phyloP scores from a whole-genome alignment of 2,329 filamentous ascomycete genomes.

The Ophiostoma quercus region DNA sequence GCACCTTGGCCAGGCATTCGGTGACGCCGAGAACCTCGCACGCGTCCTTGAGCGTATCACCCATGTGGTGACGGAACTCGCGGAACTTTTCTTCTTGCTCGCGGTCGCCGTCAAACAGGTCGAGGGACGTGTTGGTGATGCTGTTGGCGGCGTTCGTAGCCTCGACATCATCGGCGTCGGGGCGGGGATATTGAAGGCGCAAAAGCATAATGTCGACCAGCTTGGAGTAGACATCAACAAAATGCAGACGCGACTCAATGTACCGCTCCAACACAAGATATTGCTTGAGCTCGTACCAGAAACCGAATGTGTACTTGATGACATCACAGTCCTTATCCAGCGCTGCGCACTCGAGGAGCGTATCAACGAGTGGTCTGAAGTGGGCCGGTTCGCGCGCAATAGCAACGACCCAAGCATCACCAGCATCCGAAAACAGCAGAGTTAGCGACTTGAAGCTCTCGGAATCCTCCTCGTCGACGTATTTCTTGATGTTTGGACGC shows the following conservation, averaged over 20 bases:
- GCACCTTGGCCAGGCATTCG: constrained; percentile 84
- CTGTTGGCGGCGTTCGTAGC: constrained; percentile 48
- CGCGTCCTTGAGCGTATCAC: constrained; percentile 92
- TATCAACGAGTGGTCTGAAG: constrained; percentile 81
- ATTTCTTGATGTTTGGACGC: constrained; percentile 67
- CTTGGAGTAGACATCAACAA: constrained; percentile 77
- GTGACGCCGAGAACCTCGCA: constrained; percentile 94
- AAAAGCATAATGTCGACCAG: constrained; percentile 89
- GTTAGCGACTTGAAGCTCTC: constrained; percentile 86
- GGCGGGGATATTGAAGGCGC: constrained; percentile 79
- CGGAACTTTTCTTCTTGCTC: constrained; percentile 96
- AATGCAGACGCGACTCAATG: constrained; percentile 69
- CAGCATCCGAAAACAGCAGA: constrained; percentile 85
- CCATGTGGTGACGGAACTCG: constrained; percentile 94
- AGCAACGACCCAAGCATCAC: constrained; percentile 87
- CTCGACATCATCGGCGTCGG: constrained; percentile 63
- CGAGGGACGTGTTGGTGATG: constrained; percentile 34
- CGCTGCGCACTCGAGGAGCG: constrained; percentile 84
- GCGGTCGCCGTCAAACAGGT: constrained; percentile 91
- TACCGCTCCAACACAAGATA: constrained; percentile 90
- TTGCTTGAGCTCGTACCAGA: constrained; percentile 98
- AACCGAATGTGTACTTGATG: constrained; percentile 88
- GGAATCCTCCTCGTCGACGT: constrained; percentile 72
- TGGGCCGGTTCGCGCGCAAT: constrained; percentile 77
- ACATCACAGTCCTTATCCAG: constrained; percentile 85